Evolutionary conservation across 371 early-diverging fungal species (phyloP), one percentile per base, ranked within the genome.

Genomic region (Nematocida sp.): DNA sequence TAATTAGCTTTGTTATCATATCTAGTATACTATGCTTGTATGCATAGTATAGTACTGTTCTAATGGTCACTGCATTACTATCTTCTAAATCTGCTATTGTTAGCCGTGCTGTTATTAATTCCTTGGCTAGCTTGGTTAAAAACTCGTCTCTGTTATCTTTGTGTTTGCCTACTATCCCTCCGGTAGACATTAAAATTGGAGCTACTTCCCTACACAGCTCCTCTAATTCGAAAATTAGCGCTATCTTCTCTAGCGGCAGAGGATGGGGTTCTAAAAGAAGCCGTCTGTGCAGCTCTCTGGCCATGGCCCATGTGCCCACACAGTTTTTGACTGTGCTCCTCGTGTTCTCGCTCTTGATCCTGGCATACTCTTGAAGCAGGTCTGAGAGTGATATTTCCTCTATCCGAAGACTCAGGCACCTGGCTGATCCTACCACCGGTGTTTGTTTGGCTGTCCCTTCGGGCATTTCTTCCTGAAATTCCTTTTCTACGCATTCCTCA

Each of bases 271-370:
- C n/a, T 5, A 15, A 15, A 5, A 70, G 76, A 27, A 45, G 25
- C 23, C 61, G 55, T 5, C 15, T 51, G 74, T 70, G 60, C 34
- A 70, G 60, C 62, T 70, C 74, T 27, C 58, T 29, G 27, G 55
- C 43, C 32, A 70, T 25, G 0, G 58, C 2, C 74, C 74, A 70
- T 1, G 17, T 61, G 5, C 37, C 57, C 17, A 49, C 46, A 31
- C 60, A 19, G 34, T 67, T 45, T 2, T 17, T 32, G 0, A 7
- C 45, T n/a, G 31, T 17, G 5, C 25, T 46, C 32, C 31, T 49
- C 15, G 27, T 11, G 45, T 34, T 41, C 25, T 19, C n/a, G 25
- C 34, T 15, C 17, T 46, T 23, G n/a, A 32, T 31, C 11, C 17
- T 15, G 13, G 60, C 25, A 63, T 61, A 67, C 63, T 67, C 49